Evolutionary conservation across 768 basidiomycete genomes (phyloP).

Genomic region (Lepiota venenata): DNA sequence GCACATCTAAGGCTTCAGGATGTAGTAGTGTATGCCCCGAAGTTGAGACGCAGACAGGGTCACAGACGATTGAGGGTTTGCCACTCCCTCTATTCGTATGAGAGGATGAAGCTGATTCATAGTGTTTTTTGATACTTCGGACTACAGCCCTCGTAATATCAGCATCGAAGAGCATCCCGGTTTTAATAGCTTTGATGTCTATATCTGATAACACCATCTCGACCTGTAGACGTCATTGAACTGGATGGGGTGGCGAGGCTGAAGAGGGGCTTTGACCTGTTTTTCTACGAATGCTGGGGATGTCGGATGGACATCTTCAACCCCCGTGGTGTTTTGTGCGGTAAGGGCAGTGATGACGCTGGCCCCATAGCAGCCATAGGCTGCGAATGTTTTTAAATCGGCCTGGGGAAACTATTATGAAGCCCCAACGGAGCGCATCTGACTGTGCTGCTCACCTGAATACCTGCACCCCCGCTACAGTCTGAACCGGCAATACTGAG

Average conservation of each 20-base stretch:
- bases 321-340: constrained; percentile 86
- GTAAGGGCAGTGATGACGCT: constrained; percentile 84
- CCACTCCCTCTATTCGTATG: constrained; percentile 21
- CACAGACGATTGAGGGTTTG: constrained; percentile 64
- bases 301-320: constrained; percentile 66
- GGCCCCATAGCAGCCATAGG: constrained; percentile 74
- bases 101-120: constrained; percentile 16
- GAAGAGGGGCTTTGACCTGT: constrained; percentile 49
- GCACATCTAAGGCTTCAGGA: constrained; percentile 54
- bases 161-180: constrained; percentile 81
- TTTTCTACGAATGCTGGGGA: constrained; percentile 69
- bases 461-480: constrained; percentile 83
- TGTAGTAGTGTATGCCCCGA: constrained; percentile 80
- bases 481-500: constrained; percentile 83
- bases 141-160: constrained; percentile 46
- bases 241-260: neutral
- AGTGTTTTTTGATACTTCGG: constrained; percentile 41
- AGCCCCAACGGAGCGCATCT: neutral
- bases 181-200: constrained; percentile 72
- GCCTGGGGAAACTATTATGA: constrained; percentile 43
- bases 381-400: constrained; percentile 83
- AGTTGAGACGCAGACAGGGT: constrained; percentile 91
- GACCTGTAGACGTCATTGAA: neutral
- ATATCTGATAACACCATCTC: constrained; percentile 60
- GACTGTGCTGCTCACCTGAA: constrained; percentile 54